These are phyloP conservation scores for Heritiera fomes DNA, from an alignment of 345 rosid genomes.

Conservation along the genomic window DNA sequence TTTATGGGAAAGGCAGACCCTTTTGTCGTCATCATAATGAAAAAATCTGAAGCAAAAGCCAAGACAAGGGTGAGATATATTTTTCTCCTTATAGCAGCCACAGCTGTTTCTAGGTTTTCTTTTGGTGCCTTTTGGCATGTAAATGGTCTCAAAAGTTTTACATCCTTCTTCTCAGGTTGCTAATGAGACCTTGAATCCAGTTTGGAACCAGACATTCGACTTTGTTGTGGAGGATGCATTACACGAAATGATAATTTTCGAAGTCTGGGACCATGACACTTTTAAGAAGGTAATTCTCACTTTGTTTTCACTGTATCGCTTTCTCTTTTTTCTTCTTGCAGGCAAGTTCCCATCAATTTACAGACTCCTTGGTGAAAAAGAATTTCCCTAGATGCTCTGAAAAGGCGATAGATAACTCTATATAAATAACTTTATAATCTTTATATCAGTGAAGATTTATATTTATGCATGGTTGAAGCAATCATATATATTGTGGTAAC, in stretches of 20 bases:
- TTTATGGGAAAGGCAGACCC: constrained; percentile 86
- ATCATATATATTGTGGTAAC: not conserved
- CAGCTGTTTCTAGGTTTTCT: not conserved
- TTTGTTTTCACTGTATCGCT: not conserved
- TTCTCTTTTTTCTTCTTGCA: too few relatives aligned
- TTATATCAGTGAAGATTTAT: not conserved
- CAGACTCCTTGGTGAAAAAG: too few relatives aligned
- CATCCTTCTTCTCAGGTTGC: constrained; percentile 53
- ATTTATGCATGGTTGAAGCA: not conserved
- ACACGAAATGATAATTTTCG: constrained; percentile 75
- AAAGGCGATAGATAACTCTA: not conserved
- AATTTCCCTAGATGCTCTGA: not conserved
- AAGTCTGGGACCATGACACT: constrained; percentile 83
- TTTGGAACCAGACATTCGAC: constrained; percentile 95
- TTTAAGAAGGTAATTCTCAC: constrained; percentile 66
- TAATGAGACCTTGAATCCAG: constrained; percentile 75
- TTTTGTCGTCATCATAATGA: constrained; percentile 66
- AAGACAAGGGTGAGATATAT: constrained; percentile 69
- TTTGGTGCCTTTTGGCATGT: not conserved
- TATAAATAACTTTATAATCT: not conserved
- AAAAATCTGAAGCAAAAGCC: constrained; percentile 61
- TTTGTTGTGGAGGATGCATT: constrained; percentile 91
- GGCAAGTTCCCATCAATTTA: too few relatives aligned
- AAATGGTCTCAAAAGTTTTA: not conserved
- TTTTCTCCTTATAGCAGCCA: not conserved